These are phyloP conservation scores for Panaeolus papilionaceus DNA, from an alignment of 768 basidiomycete genomes.

Conservation along the genomic window DNA sequence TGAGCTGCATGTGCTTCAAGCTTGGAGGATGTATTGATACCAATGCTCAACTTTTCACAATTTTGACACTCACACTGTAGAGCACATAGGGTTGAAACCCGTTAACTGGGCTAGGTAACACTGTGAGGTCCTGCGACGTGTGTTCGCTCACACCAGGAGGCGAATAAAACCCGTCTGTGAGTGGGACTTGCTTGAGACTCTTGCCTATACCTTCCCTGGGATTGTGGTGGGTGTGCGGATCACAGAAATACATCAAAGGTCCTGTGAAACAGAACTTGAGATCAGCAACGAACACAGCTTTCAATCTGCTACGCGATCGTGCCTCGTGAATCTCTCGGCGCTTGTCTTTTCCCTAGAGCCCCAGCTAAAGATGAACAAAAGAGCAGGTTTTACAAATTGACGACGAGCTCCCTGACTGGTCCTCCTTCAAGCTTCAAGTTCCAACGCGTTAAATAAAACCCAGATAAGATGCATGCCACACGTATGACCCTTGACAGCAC, in stretches of 20 bases:
- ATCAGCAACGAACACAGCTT: slow-evolving; percentile 1
- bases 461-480: too few relatives aligned
- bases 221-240: neutral
- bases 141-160: neutral
- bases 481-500: too few relatives aligned
- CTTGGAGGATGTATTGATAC: too few relatives aligned
- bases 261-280: neutral
- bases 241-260: slow-evolving; percentile 1
- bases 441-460: too few relatives aligned
- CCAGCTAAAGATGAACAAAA: too few relatives aligned
- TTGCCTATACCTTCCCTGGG: neutral
- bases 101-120: neutral
- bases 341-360: neutral
- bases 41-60: too few relatives aligned
- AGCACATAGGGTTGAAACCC: neutral
- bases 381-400: too few relatives aligned
- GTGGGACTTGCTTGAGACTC: neutral
- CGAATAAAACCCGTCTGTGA: neutral
- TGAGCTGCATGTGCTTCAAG: too few relatives aligned
- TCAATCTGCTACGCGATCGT: neutral
- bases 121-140: neutral
- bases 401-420: too few relatives aligned
- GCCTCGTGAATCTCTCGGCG: neutral
- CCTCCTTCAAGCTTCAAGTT: too few relatives aligned
- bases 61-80: too few relatives aligned